Evolutionary conservation across 1,284 basidiomycete genomes (phyloP), one percentile per base, ranked within the genome.

Genomic region (Fomitopsis palustris): DNA sequence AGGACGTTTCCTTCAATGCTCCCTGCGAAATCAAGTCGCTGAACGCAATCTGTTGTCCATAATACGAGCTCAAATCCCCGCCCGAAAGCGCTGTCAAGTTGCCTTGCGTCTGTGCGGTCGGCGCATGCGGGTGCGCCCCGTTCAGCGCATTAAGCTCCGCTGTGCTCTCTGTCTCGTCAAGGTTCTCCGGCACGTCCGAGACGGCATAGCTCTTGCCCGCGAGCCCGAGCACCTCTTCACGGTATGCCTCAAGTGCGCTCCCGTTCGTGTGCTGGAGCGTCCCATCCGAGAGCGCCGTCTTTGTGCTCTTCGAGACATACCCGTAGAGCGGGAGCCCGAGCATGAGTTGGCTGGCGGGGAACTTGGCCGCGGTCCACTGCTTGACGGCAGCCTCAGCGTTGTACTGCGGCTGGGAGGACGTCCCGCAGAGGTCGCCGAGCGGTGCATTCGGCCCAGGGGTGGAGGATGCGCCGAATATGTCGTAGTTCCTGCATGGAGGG

Each of bases 371-470:
- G 0, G 81, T 84, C 91, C 90, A 94, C 59, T 84, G 80, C 14
- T 71, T 66, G 58, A 91, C 78, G 9, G 88, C 86, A 0, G 85
- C 83, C 60, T 79, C 74, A 38, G 88, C 90, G 67, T 84, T 90
- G 53, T 86, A 86, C 54, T 81, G 76, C 2, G 90, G 89, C 63
- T 87, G 87, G 3, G 77, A 74, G 21, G 86, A 87, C 60, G 82
- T 85, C 27, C 81, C 77, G 72, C 90, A 93, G 1, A 78, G 78
- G 70, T 92, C 78, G 4, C 79, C 79, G 17, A 92, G 81, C 2
- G 91, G 90, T 2, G 90, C 90, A 70, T 93, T 93, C 4, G 91
- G 85, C 7, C 90, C 90, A 1, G 91, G 91, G 33, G 54, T 27
- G 33, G 75, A 81, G 5, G 84, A 84, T 4, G 86, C 78, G 54